Conservation (phyloP, 2,329 filamentous ascomycete genomes). For the Arthrobotrys conoides region DNA sequence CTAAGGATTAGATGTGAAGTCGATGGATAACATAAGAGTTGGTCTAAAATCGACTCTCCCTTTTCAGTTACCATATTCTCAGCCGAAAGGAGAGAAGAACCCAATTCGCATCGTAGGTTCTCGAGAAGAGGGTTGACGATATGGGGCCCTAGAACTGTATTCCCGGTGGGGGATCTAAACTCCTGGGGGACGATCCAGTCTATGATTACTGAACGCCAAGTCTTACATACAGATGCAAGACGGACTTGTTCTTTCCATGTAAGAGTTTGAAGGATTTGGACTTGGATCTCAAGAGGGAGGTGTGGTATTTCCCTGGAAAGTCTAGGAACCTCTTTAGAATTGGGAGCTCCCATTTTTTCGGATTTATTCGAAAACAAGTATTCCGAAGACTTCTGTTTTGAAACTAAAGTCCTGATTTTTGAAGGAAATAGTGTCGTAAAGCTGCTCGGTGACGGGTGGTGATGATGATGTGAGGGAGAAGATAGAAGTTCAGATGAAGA, state of each 20-base stretch:
- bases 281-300: slow-evolving; percentile 50
- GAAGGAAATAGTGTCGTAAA: slow-evolving; percentile 29
- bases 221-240: slow-evolving; percentile 45
- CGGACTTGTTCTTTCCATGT: slow-evolving; percentile 52
- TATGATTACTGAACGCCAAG: slow-evolving; percentile 50
- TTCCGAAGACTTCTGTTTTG: slow-evolving; percentile 33
- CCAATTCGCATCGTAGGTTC: slow-evolving; percentile 42
- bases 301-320: slow-evolving; percentile 27
- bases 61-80: slow-evolving; percentile 34
- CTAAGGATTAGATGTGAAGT: slow-evolving; percentile 32
- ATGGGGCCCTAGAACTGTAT: slow-evolving; percentile 48
- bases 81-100: slow-evolving; percentile 11
- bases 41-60: slow-evolving; percentile 38
- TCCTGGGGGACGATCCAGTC: slow-evolving; percentile 47
- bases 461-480: neutral
- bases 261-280: slow-evolving; percentile 53
- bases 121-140: slow-evolving; percentile 50
- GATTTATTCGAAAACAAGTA: slow-evolving; percentile 8
- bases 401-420: slow-evolving; percentile 31
- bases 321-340: slow-evolving; percentile 9
- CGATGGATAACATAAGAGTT: slow-evolving; percentile 47
- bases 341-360: slow-evolving; percentile 34
- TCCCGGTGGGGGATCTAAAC: slow-evolving; percentile 47
- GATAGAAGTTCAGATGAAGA: slow-evolving; percentile 16
- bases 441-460: slow-evolving; percentile 4